Base-by-base conservation (phyloP, 805 yeast species). In the Wickerhamomyces hampshirensis region DNA sequence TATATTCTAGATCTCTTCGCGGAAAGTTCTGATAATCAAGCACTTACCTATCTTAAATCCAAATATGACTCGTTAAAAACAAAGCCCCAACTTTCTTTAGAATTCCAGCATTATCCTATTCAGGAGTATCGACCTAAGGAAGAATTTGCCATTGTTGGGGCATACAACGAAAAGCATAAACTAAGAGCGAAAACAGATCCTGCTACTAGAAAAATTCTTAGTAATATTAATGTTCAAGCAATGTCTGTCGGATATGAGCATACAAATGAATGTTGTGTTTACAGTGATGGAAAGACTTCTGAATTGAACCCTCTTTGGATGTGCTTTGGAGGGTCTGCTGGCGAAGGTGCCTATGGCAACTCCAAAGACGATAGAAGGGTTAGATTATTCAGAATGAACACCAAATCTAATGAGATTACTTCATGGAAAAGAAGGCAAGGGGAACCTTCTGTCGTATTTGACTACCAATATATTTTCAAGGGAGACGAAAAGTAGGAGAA, bases 191-290 rank as follows among this genome's bases (percentile, higher is more conserved):
- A 23, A 26, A 52, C 47, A 23, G 57, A 48, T 23, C 39, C 74
- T 0, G 66, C 69, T 3, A 71, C 73, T 47, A 60, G 75, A 30
- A 53, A 63, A 12, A 50, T 66, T 0, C 50, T 80, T 14, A 63
- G 60, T 14, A 57, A 63, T 5, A 42, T 69, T 4, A 73, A 76
- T 1, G 75, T 80, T 3, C 62, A 67, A 29, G 79, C 71, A 0
- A 67, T 73, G 2, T 69, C 80, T 38, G 83, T 78, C 18, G 87
- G 87, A 0, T 82, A 77, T 42, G 86, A 80, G 45, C 85, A 80
- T 52, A 73, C 75, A 35, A 80, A 80, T 51, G 86, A 80, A 40
- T 80, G 73, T 50, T 80, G 87, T 52, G 54, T 67, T 23, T 70
- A 72, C 35, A 42, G 56, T 1, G 52, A 51, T 23, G 47, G 33